These are phyloP conservation scores for Chlorella sp. DNA, from an alignment of 139 green algal genomes.

Conservation along the genomic window DNA sequence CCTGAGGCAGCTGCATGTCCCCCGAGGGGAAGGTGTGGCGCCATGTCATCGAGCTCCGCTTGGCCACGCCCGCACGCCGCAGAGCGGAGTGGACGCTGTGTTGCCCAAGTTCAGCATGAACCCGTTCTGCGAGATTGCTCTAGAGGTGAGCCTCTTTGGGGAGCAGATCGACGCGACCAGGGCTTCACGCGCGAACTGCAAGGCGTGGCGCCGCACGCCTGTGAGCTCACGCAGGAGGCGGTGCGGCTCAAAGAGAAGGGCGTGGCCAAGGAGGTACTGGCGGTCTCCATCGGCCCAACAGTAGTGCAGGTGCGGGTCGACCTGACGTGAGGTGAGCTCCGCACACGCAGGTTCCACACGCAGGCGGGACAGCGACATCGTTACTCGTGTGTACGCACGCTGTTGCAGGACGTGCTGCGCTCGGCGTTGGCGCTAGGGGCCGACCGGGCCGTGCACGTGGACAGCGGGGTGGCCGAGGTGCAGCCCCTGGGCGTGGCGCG, in stretches of 20 bases:
- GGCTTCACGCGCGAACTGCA: too few species aligned
- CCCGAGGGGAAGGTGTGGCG: too few species aligned
- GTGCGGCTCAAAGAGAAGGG: constrained; percentile 75
- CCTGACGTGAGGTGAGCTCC: too few species aligned
- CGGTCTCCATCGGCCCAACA: constrained; percentile 72
- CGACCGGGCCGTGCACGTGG: constrained; percentile 78
- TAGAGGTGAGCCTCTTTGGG: constrained; percentile 78
- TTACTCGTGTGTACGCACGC: too few species aligned
- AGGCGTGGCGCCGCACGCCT: too few species aligned
- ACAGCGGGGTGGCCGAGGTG: constrained; percentile 26
- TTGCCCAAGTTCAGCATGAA: constrained; percentile 92
- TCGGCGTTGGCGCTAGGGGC: constrained; percentile 87
- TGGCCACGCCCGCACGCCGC: constrained; percentile 19
- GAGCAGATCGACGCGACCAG: too few species aligned
- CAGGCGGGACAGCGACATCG: too few species aligned
- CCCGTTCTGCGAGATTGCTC: constrained; percentile 94
- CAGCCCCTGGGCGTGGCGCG: constrained; percentile 77
- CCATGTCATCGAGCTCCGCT: too few species aligned
- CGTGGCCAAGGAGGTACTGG: constrained; percentile 74
- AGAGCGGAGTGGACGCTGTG: constrained; percentile 75
- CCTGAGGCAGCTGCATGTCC: too few species aligned
- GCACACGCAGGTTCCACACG: too few species aligned
- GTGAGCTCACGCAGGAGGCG: constrained; percentile 79
- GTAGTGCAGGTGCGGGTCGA: constrained; percentile 55
- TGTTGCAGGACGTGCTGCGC: constrained; percentile 73